Base-by-base conservation (phyloP, 2,329 filamentous ascomycete species). In the Colletotrichum aenigma region DNA sequence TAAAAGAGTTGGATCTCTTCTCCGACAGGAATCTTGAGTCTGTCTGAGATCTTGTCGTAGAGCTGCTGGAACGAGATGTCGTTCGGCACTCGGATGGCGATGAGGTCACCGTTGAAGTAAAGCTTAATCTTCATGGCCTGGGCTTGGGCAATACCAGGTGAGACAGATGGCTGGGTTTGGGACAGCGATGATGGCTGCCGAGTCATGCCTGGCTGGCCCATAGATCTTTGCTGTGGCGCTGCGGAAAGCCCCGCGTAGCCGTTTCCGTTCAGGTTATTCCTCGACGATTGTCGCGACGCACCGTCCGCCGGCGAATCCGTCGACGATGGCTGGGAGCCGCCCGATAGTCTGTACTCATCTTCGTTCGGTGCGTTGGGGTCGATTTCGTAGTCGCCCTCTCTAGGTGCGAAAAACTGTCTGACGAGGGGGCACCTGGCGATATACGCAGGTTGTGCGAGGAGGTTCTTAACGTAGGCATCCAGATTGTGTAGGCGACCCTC, bases 381-480 rank as follows among this genome's bases (percentile, higher is more conserved):
- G 56, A 98, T 96, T 84, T 98, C 96, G 82, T 97, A 98, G 83
- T 99, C 97, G 38, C 95, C 95, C 80, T 96, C 93, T 70, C 96
- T 91, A 6, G 97, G 97, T 2, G 93, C 93, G 83, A 99, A 98
- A 85, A 99, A 95, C 80, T 96, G 93, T 82, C 95, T 94, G 24
- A 98, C 96, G 10, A 98, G 87, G 73, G 93, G 92, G 82, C 95
- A 97, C 78, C 93, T 91, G 2, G 95, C 92, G 78, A 99, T 98
- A 82, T 98, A 95, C 1, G 91, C 87, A 4, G 95, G 95, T 84
- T 98, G 94, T 43, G 91, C 90, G 10, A 99, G 88, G 26, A 99
- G 89, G 80, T 97, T 96, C 86, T 97, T 97, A 79, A 99, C 95
- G 81, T 99, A 99, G 67, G 96, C 95, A 81, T 99, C 96, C 52